These are phyloP conservation scores for Abelmoschus esculentus DNA, from an alignment of 345 rosid species.

Conservation along the genomic window DNA sequence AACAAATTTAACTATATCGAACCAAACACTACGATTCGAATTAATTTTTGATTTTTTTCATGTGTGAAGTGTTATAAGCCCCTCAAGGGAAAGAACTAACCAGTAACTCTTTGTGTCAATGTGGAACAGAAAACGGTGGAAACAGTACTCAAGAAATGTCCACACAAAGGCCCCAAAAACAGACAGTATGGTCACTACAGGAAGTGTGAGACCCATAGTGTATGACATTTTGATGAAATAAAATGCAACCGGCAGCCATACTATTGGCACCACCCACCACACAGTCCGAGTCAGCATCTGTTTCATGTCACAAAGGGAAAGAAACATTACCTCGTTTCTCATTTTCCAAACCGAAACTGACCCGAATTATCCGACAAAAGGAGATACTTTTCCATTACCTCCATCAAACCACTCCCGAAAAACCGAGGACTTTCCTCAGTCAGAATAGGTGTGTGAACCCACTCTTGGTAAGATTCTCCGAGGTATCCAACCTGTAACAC, in stretches of 20 bases:
- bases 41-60: no score
- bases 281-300: constrained; percentile 89
- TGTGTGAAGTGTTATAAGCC: no score
- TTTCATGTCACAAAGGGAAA: constrained; percentile 7
- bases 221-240: constrained; percentile 52
- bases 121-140: constrained; percentile 97
- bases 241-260: constrained; percentile 34
- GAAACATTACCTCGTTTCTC: neutral
- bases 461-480: constrained; percentile 85
- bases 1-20: no score
- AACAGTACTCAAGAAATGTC: constrained; percentile 75
- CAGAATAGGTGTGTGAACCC: constrained; percentile 98
- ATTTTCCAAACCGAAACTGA: no score
- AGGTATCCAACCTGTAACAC: constrained; percentile 82
- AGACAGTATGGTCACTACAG: constrained; percentile 48
- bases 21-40: no score
- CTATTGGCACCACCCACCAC: constrained; percentile 86
- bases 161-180: constrained; percentile 60
- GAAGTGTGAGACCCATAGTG: constrained; percentile 50
- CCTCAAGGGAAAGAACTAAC: constrained; percentile 35
- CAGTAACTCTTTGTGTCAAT: constrained; percentile 75
- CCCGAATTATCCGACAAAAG: no score
- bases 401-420: constrained; percentile 82
- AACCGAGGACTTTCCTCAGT: constrained; percentile 91
- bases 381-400: constrained; percentile 28